Percentiles rank a stretch among this genome's conserved stretches.
Conservation (phyloP, 768 basidiomycete genomes). For the Serendipita sp. region DNA sequence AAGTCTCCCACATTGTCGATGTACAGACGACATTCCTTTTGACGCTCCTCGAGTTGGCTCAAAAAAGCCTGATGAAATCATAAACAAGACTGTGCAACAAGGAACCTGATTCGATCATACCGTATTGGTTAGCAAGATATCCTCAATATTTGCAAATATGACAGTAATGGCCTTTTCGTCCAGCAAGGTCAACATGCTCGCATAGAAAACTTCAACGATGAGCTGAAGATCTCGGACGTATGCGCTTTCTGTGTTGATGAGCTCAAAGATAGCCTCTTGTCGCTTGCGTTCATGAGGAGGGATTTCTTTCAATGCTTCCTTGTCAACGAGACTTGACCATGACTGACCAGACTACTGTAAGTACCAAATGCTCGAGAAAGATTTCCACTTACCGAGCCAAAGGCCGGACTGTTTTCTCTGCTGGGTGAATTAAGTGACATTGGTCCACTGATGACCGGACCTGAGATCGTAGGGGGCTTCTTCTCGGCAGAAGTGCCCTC, state of each 20-base stretch:
- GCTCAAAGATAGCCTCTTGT: conserved; percentile 93
- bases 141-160: conserved; percentile 88
- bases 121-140: conserved; percentile 78
- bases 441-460: conserved; percentile 46
- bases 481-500: conserved; percentile 1
- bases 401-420: conserved; percentile 40
- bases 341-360: conserved; percentile 31
- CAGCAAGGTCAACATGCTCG: conserved; percentile 53
- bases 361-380: neutral
- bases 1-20: conserved; percentile 81
- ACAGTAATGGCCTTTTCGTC: conserved; percentile 63
- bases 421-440: conserved; percentile 32
- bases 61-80: conserved; percentile 45
- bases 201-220: conserved; percentile 88
- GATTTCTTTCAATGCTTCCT: conserved; percentile 65
- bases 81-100: neutral
- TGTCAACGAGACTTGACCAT: conserved; percentile 87
- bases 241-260: conserved; percentile 77
- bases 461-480: conserved; percentile 1
- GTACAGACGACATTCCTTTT: conserved; percentile 83
- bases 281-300: conserved; percentile 64
- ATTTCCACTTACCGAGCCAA: conserved; percentile 41
- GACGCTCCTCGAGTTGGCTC: conserved; percentile 79
- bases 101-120: conserved; percentile 26
- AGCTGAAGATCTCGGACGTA: conserved; percentile 88